These are phyloP conservation scores for Trichosporon coremiiforme DNA, from an alignment of 1,284 basidiomycete genomes.

Conservation along the genomic window DNA sequence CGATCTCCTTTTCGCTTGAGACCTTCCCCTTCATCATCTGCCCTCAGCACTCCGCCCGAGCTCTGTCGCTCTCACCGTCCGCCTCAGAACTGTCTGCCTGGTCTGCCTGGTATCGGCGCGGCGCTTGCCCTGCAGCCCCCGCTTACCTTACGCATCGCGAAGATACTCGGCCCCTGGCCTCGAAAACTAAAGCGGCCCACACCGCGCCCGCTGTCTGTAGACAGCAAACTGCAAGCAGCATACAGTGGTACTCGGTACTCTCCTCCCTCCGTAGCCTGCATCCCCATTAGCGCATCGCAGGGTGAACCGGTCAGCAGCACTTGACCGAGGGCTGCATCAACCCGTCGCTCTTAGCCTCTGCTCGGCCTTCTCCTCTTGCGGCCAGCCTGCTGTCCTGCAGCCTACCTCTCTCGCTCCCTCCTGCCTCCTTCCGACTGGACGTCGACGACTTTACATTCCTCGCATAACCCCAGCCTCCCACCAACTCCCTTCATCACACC, in stretches of 20 bases:
- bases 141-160: neutral
- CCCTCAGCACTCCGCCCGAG: too few species aligned
- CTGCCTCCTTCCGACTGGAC: conserved; percentile 11
- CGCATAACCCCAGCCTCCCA: conserved; percentile 20
- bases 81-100: neutral
- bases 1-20: neutral
- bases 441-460: conserved; percentile 10
- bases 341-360: conserved; percentile 1
- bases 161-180: too few species aligned
- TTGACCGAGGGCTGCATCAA: conserved; percentile 11
- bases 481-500: conserved; percentile 10
- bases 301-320: neutral
- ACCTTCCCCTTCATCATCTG: neutral
- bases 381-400: neutral
- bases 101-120: neutral
- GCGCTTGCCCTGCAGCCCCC: too few species aligned
- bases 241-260: too few species aligned
- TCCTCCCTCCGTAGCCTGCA: neutral
- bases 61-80: neutral
- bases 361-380: neutral
- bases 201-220: neutral
- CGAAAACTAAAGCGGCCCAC: too few species aligned
- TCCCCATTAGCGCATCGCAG: conserved; percentile 1
- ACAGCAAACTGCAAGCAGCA: neutral
- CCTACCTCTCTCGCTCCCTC: neutral